Percentiles rank a stretch among this genome's conserved stretches.
Conservation (phyloP, 441 rosid genomes). For the Bruguiera hainesii region DNA sequence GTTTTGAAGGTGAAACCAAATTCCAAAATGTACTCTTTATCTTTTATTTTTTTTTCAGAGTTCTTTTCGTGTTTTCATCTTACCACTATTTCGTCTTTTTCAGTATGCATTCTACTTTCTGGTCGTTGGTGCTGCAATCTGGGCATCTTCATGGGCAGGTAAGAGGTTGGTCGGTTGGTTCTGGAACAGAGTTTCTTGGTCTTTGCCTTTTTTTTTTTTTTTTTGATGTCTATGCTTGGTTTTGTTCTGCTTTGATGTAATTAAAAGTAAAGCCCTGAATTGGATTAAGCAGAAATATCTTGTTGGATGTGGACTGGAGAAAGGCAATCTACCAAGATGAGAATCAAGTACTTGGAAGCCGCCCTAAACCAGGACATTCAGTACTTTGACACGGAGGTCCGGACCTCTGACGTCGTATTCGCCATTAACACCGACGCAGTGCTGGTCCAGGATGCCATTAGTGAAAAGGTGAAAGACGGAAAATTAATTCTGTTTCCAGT, state of each 20-base stretch:
- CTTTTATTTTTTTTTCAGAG: neutral
- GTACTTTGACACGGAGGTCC: slow-evolving; percentile 90
- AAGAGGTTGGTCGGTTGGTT: slow-evolving; percentile 29
- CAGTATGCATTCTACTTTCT: slow-evolving; percentile 98
- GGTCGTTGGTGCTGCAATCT: slow-evolving; percentile 97
- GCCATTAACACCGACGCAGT: slow-evolving; percentile 97
- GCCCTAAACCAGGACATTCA: slow-evolving; percentile 95
- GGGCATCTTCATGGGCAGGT: slow-evolving; percentile 99
- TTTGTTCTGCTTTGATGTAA: neutral
- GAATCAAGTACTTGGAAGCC: slow-evolving; percentile 94
- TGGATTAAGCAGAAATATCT: slow-evolving; percentile 66
- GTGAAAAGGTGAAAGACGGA: slow-evolving; percentile 72
- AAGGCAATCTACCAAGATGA: slow-evolving; percentile 97
- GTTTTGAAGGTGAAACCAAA: slow-evolving; percentile 68
- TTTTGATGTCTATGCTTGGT: slow-evolving; percentile 13
- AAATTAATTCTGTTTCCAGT: slow-evolving; percentile 9
- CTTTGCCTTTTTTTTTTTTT: neutral
- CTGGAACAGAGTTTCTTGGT: slow-evolving; percentile 14
- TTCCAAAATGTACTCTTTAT: neutral
- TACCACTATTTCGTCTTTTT: slow-evolving; percentile 1
- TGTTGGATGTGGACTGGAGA: slow-evolving; percentile 99
- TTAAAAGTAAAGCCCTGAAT: slow-evolving; percentile 17
- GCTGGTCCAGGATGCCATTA: slow-evolving; percentile 98
- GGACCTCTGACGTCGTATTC: slow-evolving; percentile 89
- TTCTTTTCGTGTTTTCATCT: neutral